phyloP scores from a whole-genome alignment of 805 yeast species.

The Kuraishia molischiana region DNA sequence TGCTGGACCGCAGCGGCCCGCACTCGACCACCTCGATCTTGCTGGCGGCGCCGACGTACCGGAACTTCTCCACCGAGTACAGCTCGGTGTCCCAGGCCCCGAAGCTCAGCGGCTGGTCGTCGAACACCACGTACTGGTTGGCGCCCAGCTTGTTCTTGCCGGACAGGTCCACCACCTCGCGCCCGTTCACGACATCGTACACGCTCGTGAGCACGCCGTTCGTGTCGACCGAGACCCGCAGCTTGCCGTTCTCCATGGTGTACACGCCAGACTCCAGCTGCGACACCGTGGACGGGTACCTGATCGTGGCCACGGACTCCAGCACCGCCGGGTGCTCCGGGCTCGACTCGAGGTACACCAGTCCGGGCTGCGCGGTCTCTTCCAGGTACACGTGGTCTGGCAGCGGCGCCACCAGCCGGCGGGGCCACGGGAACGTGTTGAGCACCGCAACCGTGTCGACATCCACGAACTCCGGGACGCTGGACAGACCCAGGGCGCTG shows the following conservation, averaged over 20 bases:
- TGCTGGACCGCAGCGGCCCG: conserved; percentile 53
- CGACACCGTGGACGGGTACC: conserved; percentile 39
- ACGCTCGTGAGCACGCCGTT: conserved; percentile 54
- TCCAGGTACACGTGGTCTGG: neutral
- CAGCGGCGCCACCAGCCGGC: conserved; percentile 31
- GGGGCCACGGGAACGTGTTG: conserved; percentile 60
- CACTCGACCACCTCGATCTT: conserved; percentile 29
- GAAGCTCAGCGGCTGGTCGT: conserved; percentile 84
- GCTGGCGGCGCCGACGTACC: conserved; percentile 32
- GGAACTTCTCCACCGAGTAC: conserved; percentile 68
- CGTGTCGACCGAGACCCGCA: conserved; percentile 43
- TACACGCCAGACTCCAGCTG: conserved; percentile 30
- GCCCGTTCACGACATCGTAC: conserved; percentile 41
- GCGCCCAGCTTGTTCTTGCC: conserved; percentile 57
- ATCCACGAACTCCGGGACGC: conserved; percentile 4
- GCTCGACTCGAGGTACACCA: conserved; percentile 7
- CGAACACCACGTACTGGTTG: conserved; percentile 72
- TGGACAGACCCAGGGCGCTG: conserved; percentile 23
- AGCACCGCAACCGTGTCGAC: conserved; percentile 18
- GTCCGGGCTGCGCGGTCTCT: conserved; percentile 2
- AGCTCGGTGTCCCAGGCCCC: conserved; percentile 98
- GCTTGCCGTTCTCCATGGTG: conserved; percentile 48
- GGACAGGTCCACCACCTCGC: conserved; percentile 63
- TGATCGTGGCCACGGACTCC: conserved; percentile 17
- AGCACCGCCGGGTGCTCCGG: conserved; percentile 8